These are phyloP conservation scores for Penicillium nordicum DNA, from an alignment of 2,329 filamentous ascomycete genomes.

Conservation along the genomic window DNA sequence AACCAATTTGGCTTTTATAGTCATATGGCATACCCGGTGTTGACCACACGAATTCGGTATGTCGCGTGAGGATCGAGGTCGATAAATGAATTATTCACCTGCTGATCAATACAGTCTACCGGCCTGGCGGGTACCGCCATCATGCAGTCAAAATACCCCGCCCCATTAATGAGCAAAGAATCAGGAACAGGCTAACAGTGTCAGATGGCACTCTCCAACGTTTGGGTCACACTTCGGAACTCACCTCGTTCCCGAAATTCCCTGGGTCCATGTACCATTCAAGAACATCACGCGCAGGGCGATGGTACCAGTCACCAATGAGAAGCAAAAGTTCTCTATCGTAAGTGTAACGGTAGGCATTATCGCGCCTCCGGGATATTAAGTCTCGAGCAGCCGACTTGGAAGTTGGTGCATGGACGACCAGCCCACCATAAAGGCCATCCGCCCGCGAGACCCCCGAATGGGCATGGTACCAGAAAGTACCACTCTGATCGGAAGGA, in stretches of 20 bases:
- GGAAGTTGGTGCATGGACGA: conserved; percentile 43
- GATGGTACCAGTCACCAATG: conserved; percentile 52
- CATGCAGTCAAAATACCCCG: conserved; percentile 46
- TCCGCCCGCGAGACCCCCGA: conserved; percentile 44
- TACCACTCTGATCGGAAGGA: conserved; percentile 40
- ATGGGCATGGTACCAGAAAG: conserved; percentile 52
- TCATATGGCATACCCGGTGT: conserved; percentile 38
- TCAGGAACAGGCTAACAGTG: conserved; percentile 46
- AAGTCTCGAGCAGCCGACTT: conserved; percentile 19
- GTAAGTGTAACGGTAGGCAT: conserved; percentile 23
- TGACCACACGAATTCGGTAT: conserved; percentile 43
- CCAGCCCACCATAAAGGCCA: conserved; percentile 48
- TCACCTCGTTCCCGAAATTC: conserved; percentile 45
- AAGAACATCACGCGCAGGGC: conserved; percentile 40
- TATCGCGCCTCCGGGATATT: conserved; percentile 1
- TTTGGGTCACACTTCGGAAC: neutral
- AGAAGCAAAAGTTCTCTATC: conserved; percentile 46
- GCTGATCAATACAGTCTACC: conserved; percentile 41
- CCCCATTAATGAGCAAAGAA: conserved; percentile 48
- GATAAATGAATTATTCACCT: conserved; percentile 25
- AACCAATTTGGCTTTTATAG: neutral
- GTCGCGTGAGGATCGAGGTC: conserved; percentile 20
- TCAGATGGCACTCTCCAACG: neutral
- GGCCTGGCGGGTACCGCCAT: conserved; percentile 46
- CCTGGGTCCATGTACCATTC: conserved; percentile 44